These are phyloP conservation scores for Sordaria brevicollis DNA, from an alignment of 495 filamentous ascomycete genomes.

Conservation along the genomic window DNA sequence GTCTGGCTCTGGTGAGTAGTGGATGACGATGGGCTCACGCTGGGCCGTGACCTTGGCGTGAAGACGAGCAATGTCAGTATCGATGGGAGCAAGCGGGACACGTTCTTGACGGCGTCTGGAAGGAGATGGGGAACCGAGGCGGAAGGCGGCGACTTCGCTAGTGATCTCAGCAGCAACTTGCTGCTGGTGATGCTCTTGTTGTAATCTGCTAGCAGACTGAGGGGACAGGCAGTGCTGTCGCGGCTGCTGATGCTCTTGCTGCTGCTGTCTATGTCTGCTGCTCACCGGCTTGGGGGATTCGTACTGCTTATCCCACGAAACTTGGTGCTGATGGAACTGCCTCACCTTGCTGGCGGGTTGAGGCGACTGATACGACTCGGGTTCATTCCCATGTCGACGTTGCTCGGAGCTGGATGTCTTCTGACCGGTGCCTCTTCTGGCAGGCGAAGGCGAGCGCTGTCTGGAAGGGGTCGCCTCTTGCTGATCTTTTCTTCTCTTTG, in stretches of 20 bases:
- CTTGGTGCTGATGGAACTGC: neutral
- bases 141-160: neutral
- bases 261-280: neutral
- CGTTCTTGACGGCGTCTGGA: neutral
- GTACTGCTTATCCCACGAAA: neutral
- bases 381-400: neutral
- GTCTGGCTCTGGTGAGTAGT: neutral
- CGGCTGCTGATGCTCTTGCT: neutral
- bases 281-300: neutral
- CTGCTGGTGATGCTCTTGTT: neutral
- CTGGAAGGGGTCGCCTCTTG: slow-evolving; percentile 1
- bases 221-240: neutral
- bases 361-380: neutral
- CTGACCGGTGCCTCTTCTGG: neutral
- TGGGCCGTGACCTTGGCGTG: neutral
- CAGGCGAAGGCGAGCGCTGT: slow-evolving; percentile 14
- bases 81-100: neutral
- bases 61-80: slow-evolving; percentile 8
- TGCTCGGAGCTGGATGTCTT: slow-evolving; percentile 2
- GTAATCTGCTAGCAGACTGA: neutral
- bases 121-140: neutral
- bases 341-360: slow-evolving; percentile 1
- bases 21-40: neutral
- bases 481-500: neutral
- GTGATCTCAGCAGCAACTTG: neutral